Base-by-base conservation (phyloP, 208 protist genomes). In the Crithidia bombi region DNA sequence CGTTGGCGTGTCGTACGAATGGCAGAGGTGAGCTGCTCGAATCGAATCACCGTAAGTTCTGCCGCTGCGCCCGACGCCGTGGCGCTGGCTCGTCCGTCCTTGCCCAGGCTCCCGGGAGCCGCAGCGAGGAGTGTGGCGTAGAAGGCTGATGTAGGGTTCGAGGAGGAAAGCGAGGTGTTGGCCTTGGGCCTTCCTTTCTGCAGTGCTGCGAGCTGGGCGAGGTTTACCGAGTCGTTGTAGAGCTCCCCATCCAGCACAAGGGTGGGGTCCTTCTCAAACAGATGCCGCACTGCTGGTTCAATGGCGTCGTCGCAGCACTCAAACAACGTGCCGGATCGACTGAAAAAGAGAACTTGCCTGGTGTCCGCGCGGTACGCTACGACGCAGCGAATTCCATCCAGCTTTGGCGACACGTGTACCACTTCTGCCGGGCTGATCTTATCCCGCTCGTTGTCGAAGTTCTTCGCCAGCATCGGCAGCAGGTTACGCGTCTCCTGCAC, bases 311-410 rank as follows among this genome's bases (percentile, higher is more conserved):
- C 87, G 66, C 91, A 94, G 74, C 87, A 96, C 75, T 96, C 91
- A 75, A 95, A 94, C 12, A 97, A 62, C 12, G 85, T 94, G 1
- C 90, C 89, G 3, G 89, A 82, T 15, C 92, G 87, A 65, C 86
- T 93, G 58, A 95, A 97, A 65, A 97, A 93, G 51, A 86, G 75
- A 14, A 89, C 63, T 30, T 69, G 41, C 43, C 70, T 54, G n/a
- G 81, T 75, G 62, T 79, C 55, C 0, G 33, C 30, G 72, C 93
- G 83, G 76, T 87, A 93, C 15, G 88, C 79, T 14, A 80, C 86
- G 30, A 97, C 65, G 65, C 92, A 97, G 41, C 92, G 92, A n/a
- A 97, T 90, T 35, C 92, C 92, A 46, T 97, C 92, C 19, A 97
- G 83, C 79, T 97, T 97, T 1, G 92, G 92, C 7, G 92, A 97